These are phyloP conservation scores for Globisporangium solare DNA, from an alignment of 352 stramenopile genomes.

Conservation along the genomic window DNA sequence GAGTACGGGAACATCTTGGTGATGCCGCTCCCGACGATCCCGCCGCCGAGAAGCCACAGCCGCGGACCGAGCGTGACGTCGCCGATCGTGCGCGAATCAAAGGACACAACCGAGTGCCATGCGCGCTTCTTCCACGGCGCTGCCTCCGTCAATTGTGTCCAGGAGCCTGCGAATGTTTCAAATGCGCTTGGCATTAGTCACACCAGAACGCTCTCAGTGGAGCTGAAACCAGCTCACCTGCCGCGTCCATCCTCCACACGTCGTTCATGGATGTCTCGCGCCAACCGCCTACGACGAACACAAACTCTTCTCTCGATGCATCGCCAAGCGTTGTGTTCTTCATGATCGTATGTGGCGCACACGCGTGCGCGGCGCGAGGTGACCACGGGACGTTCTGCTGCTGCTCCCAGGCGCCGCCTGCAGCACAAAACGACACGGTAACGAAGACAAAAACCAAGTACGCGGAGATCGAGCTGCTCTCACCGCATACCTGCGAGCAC, in stretches of 20 bases:
- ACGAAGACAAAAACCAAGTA: not conserved
- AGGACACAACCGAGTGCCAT: constrained; percentile 76
- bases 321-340: constrained; percentile 50
- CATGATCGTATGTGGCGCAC: constrained; percentile 45
- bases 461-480: not conserved
- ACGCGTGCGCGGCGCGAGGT: constrained; percentile 52
- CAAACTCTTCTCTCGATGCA: constrained; percentile 33
- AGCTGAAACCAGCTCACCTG: constrained; percentile 8
- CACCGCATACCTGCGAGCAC: constrained; percentile 31
- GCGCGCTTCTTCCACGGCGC: constrained; percentile 63
- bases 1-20: constrained; percentile 68
- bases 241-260: constrained; percentile 62
- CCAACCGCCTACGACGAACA: constrained; percentile 72
- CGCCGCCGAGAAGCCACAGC: constrained; percentile 73
- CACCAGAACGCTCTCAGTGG: not conserved
- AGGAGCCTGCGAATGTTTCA: constrained; percentile 17
- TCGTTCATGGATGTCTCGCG: constrained; percentile 58
- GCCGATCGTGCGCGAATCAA: constrained; percentile 57
- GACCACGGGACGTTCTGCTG: constrained; percentile 45
- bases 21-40: constrained; percentile 65
- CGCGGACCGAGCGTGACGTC: constrained; percentile 58
- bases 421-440: not conserved
- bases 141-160: constrained; percentile 27
- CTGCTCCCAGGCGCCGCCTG: constrained; percentile 28
- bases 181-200: not conserved